These are phyloP conservation scores for Mycena alexandri DNA, from an alignment of 768 basidiomycete genomes.

Conservation along the genomic window DNA sequence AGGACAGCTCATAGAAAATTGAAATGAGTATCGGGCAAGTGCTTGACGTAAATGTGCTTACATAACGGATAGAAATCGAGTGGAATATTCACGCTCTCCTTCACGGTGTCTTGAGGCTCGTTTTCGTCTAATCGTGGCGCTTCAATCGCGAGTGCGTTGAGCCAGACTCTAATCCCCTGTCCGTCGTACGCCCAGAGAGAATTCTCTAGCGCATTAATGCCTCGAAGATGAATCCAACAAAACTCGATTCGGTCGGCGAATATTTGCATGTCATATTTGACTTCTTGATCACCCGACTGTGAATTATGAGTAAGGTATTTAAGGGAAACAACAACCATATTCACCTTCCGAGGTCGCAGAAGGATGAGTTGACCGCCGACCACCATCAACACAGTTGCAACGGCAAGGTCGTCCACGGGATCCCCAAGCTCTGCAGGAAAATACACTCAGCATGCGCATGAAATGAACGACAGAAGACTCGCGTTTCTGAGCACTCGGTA, in stretches of 20 bases:
- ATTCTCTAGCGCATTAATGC: slow-evolving; percentile 94
- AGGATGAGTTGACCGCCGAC: slow-evolving; percentile 93
- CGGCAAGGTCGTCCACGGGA: slow-evolving; percentile 90
- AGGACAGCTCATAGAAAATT: slow-evolving; percentile 78
- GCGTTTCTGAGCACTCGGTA: slow-evolving; percentile 95
- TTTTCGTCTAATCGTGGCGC: slow-evolving; percentile 54
- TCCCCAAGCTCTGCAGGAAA: slow-evolving; percentile 86
- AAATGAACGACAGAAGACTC: slow-evolving; percentile 44
- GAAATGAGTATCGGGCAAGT: slow-evolving; percentile 24
- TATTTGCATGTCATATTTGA: slow-evolving; percentile 97
- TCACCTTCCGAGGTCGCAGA: slow-evolving; percentile 85
- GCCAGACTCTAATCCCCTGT: slow-evolving; percentile 89
- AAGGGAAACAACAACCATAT: background rate
- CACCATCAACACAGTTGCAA: slow-evolving; percentile 96
- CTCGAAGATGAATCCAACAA: slow-evolving; percentile 97
- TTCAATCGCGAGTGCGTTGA: slow-evolving; percentile 95
- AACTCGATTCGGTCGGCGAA: slow-evolving; percentile 98
- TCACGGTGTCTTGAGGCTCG: slow-evolving; percentile 65
- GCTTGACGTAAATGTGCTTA: slow-evolving; percentile 54
- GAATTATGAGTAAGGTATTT: background rate
- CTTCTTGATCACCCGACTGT: slow-evolving; percentile 87
- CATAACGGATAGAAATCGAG: slow-evolving; percentile 97
- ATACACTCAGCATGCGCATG: slow-evolving; percentile 21
- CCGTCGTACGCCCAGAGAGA: slow-evolving; percentile 99
- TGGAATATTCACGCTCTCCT: slow-evolving; percentile 93